Base-by-base conservation (phyloP, 2,329 filamentous ascomycete genomes). In the Epichloe gansuensis region DNA sequence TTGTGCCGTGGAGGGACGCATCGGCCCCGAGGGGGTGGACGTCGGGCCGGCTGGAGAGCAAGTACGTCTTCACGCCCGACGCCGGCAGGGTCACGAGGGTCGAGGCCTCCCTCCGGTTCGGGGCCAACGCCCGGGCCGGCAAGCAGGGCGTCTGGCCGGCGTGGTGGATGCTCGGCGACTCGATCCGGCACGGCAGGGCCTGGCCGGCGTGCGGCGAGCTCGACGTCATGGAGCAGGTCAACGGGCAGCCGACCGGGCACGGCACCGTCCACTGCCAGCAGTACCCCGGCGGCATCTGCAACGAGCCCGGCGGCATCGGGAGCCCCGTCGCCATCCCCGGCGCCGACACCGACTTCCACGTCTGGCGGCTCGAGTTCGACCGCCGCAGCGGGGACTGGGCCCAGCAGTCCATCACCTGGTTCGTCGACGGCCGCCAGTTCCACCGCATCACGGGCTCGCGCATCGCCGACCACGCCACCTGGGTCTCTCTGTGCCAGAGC, bases 141-240 rank as follows among this genome's bases (percentile, higher is more conserved):
- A 75, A 78, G 63, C 68, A 77, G 57, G 78, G 78, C 4, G 67
- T 80, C 48, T 81, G 77, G 77, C 76, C 77, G 0, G 77, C 77
- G 0, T 80, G 80, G 58, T 81, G 76, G 77, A 66, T 78, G 54
- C 67, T 80, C 15, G 76, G 77, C 41, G 69, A 78, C 48, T 61
- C 70, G 11, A 66, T 74, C 51, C 71, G 74, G 27, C 65, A 71
- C 44, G 75, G 74, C 8, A 71, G 67, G 1, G 38, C 58, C 13
- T 81, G 78, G 78, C 78, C 78, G 0, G 50, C 54, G 8, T 75
- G 74, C 53, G 78, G 77, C 54, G 78, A 81, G 68, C 66, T 81
- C 48, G 78, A 81, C 60, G 74, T 80, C 57, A 68, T 81, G 61
- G 77, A 81, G 68, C 73, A 71, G 52, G 64, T 78, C 58, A 76